phyloP scores from a whole-genome alignment of 2,329 filamentous ascomycete species.

The Parastagonospora avenae region DNA sequence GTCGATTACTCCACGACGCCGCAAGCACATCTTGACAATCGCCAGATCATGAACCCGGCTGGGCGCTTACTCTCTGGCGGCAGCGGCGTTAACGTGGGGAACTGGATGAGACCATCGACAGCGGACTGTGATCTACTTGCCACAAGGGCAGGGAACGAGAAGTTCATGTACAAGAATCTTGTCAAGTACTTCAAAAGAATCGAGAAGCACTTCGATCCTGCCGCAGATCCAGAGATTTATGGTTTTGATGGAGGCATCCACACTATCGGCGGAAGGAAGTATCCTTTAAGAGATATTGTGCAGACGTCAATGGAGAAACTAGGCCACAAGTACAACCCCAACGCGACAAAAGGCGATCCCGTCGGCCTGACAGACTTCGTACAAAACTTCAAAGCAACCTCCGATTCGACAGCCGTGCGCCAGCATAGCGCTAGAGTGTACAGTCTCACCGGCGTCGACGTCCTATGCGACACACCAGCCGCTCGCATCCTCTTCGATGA shows the following conservation, averaged over 20 bases:
- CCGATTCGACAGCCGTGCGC: constrained; percentile 10
- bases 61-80: constrained; percentile 21
- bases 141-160: constrained; percentile 14
- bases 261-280: constrained; percentile 16
- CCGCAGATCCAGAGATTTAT: constrained; percentile 11
- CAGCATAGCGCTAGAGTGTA: constrained; percentile 27
- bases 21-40: constrained; percentile 15
- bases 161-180: constrained; percentile 20
- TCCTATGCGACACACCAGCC: constrained; percentile 10
- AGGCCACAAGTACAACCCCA: constrained; percentile 16
- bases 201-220: constrained; percentile 17
- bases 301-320: constrained; percentile 10
- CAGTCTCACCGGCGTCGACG: constrained; percentile 17
- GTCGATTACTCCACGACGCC: constrained; percentile 22
- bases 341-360: constrained; percentile 17
- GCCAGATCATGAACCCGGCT: constrained; percentile 15
- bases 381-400: constrained; percentile 19
- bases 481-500: constrained; percentile 19
- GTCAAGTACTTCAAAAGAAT: constrained; percentile 16
- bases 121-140: constrained; percentile 19
- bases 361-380: constrained; percentile 14
- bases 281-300: constrained; percentile 16
- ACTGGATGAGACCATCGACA: constrained; percentile 20
- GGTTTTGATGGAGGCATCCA: constrained; percentile 25
- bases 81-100: constrained; percentile 18